phyloP scores from a whole-genome alignment of 108 stramenopile species.

The Cyclotella kingstonii region DNA sequence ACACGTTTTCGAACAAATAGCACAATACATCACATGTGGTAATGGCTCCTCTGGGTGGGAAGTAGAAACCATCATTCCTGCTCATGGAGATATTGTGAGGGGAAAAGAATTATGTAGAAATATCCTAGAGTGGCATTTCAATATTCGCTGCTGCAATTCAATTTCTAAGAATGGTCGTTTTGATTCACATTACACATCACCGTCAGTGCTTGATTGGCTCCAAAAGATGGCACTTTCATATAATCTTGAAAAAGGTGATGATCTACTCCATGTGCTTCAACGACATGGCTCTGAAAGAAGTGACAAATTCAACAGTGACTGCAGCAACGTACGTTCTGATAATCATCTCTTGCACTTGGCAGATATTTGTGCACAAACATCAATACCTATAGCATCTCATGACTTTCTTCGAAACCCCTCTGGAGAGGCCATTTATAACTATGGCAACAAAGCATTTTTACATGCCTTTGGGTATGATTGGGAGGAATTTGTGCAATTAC shows the following conservation, averaged over 20 bases:
- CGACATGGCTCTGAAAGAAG: constrained; percentile 18
- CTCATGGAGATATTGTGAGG: constrained; percentile 83
- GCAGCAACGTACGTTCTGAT: neutral
- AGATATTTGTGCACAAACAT: constrained; percentile 10
- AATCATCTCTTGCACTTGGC: constrained; percentile 20
- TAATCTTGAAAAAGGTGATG: constrained; percentile 41
- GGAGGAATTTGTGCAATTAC: constrained; percentile 38
- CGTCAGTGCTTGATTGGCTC: constrained; percentile 23
- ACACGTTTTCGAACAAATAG: constrained; percentile 39
- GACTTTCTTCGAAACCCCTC: constrained; percentile 41
- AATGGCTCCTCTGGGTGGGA: constrained; percentile 53
- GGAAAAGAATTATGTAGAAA: constrained; percentile 53
- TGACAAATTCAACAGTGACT: neutral
- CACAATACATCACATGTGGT: constrained; percentile 36
- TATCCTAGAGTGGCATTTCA: constrained; percentile 59
- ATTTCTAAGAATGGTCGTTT: no score
- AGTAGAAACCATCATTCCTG: constrained; percentile 71
- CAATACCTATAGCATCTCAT: constrained; percentile 42
- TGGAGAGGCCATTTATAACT: constrained; percentile 33
- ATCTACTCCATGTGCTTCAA: constrained; percentile 23
- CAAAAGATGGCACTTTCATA: constrained; percentile 38
- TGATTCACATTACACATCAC: constrained; percentile 31
- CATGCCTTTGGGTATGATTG: constrained; percentile 38
- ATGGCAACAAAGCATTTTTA: constrained; percentile 41
- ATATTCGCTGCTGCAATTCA: constrained; percentile 20